Conservation (phyloP, 2,329 filamentous ascomycete genomes). For the Colletotrichum tropicicola region DNA sequence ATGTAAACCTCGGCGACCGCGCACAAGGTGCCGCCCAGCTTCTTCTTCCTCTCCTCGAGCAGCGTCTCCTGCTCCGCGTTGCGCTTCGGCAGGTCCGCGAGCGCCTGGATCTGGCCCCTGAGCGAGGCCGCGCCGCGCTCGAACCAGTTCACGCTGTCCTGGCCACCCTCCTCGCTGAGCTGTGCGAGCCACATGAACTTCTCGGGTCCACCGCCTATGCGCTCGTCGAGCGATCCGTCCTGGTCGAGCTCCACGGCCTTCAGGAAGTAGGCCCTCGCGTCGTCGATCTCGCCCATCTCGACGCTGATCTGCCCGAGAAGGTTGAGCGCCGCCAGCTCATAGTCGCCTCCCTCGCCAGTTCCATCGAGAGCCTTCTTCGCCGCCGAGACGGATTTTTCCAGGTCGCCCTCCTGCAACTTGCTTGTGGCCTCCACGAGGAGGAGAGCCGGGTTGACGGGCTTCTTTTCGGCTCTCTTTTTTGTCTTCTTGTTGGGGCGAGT, state of each 20-base stretch:
- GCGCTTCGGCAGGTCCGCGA: conserved; percentile 59
- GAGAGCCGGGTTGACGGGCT: conserved; percentile 35
- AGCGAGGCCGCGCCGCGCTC: conserved; percentile 77
- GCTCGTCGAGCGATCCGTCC: conserved; percentile 75
- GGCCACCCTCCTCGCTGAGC: conserved; percentile 76
- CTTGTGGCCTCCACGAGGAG: conserved; percentile 50
- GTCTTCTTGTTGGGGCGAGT: conserved; percentile 48
- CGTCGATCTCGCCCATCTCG: conserved; percentile 82
- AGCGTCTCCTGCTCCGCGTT: conserved; percentile 49
- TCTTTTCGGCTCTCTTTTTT: conserved; percentile 41
- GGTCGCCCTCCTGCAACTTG: conserved; percentile 51
- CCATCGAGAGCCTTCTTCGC: conserved; percentile 54
- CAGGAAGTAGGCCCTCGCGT: conserved; percentile 77
- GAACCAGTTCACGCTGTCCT: conserved; percentile 73
- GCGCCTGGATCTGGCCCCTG: conserved; percentile 72
- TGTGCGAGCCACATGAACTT: conserved; percentile 97
- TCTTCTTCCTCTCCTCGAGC: conserved; percentile 76
- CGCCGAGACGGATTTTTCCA: conserved; percentile 49
- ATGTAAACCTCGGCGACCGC: conserved; percentile 97
- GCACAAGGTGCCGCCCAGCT: conserved; percentile 91
- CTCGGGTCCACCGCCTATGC: conserved; percentile 83
- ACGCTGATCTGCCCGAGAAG: conserved; percentile 84
- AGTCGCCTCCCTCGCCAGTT: conserved; percentile 55
- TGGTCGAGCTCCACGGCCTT: conserved; percentile 80
- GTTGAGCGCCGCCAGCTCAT: conserved; percentile 73